Evolutionary conservation across 1,284 basidiomycete species (phyloP), one percentile per base, ranked within the genome.

Genomic region (Ustilago shanxiensis): DNA sequence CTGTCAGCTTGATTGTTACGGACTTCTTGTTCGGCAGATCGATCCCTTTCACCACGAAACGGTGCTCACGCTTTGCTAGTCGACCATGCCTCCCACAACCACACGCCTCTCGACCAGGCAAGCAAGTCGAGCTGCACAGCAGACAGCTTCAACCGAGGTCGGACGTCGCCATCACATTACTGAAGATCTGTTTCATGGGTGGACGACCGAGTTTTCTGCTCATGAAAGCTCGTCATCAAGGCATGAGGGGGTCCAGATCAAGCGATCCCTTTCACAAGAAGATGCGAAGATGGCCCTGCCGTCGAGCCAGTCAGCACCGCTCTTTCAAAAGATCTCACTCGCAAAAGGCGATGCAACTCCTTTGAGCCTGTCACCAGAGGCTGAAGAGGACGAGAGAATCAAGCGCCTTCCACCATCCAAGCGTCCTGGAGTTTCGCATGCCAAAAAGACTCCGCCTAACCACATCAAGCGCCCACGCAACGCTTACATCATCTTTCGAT

Each of bases 401-500:
- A 63, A 54, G 49, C 28, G 26, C 16, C 51, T 61, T 0, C 64
- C 60, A 9, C 75, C 70, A 2, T 73, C 66, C 29, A 69, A 73
- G 51, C 77, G 67, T 10, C 69, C 75, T 1, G 62, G 63, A 16
- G 63, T 72, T 1, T 81, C 83, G n/a, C 84, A 84, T 58, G 62
- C 78, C 20, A 77, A 77, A 16, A 81, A 79, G 55, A 79, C 61
- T 22, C 60, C 63, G 1, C 70, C 77, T 2, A 88, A 88, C 26
- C 92, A 95, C 86, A 93, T 95, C 85, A 94, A 95, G 53, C 91
- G 95, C 35, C 95, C 95, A 0, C 92, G 94, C 33, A 97, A 97
- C 87, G 94, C 95, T 53, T 97, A 96, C 88, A 96, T 97, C 81
- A 91, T 97, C 85, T 97, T 95, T 87, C 90, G 95, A 70, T 93